Percentiles rank a stretch among this genome's conserved stretches.
These are phyloP conservation scores for Luffa acutangula DNA, from an alignment of 306 rosid genomes.

Conservation along the genomic window DNA sequence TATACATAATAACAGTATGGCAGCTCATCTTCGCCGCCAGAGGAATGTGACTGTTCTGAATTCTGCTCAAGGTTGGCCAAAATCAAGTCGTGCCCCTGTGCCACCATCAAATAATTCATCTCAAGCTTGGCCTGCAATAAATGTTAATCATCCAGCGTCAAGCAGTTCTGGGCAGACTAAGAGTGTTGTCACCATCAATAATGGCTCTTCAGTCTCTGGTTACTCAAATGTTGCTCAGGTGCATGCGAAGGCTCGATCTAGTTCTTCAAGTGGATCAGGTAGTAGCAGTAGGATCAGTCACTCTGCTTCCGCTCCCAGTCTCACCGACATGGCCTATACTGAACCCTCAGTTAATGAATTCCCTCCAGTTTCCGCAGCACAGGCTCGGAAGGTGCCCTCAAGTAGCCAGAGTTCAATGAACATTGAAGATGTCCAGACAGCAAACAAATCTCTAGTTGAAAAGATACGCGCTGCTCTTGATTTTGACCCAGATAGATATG, in stretches of 20 bases:
- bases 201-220: constrained; percentile 20
- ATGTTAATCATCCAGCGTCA: constrained; percentile 13
- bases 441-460: constrained; percentile 84
- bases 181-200: constrained; percentile 7
- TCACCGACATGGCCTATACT: constrained; percentile 34
- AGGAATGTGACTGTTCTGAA: constrained; percentile 39
- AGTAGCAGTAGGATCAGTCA: constrained; percentile 46
- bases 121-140: constrained; percentile 35
- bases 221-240: constrained; percentile 30
- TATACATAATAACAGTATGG: constrained; percentile 60
- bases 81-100: constrained; percentile 38
- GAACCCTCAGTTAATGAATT: constrained; percentile 54
- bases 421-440: constrained; percentile 58
- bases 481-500: constrained; percentile 60
- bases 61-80: constrained; percentile 71
- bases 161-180: constrained; percentile 19
- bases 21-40: constrained; percentile 66
- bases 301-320: constrained; percentile 74
- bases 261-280: constrained; percentile 34
- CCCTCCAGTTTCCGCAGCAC: constrained; percentile 75
- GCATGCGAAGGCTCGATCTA: constrained; percentile 22
- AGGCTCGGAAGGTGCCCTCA: constrained; percentile 33
- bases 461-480: constrained; percentile 76
- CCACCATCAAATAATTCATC: constrained; percentile 29
- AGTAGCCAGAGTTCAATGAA: constrained; percentile 35